These are phyloP conservation scores for Rhizopogon hawkerae DNA, from an alignment of 1,284 basidiomycete genomes.

Conservation along the genomic window DNA sequence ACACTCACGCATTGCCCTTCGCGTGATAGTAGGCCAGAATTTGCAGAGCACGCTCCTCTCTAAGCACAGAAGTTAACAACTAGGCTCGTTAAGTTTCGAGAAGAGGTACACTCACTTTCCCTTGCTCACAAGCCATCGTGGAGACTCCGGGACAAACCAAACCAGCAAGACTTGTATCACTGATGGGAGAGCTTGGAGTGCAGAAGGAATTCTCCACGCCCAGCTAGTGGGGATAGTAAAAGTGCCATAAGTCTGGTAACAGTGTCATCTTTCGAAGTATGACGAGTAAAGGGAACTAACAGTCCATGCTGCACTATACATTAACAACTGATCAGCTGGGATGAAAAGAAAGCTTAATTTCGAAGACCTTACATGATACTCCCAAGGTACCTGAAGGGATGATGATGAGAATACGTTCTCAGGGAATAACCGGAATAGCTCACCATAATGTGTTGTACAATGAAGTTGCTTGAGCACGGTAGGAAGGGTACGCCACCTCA, in stretches of 20 bases:
- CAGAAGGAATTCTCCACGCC: conserved; percentile 56
- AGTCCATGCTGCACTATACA: conserved; percentile 43
- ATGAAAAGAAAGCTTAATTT: not conserved
- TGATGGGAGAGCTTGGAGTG: conserved; percentile 52
- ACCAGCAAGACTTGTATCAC: conserved; percentile 45
- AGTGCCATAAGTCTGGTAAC: conserved; percentile 42
- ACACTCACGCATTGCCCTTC: conserved; percentile 39
- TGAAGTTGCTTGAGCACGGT: conserved; percentile 45
- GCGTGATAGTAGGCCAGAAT: conserved; percentile 50
- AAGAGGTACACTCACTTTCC: conserved; percentile 30
- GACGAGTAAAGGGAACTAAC: conserved; percentile 17
- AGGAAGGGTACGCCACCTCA: conserved; percentile 47
- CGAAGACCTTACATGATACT: conserved; percentile 35
- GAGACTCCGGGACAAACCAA: conserved; percentile 52
- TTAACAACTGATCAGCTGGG: not conserved
- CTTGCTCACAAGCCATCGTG: conserved; percentile 50
- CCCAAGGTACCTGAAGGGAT: conserved; percentile 27
- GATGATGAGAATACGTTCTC: not conserved
- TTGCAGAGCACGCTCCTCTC: conserved; percentile 28
- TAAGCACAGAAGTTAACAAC: not conserved
- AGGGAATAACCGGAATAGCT: conserved; percentile 7
- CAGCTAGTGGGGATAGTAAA: conserved; percentile 45
- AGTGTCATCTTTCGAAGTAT: not conserved
- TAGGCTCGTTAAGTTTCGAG: conserved; percentile 8
- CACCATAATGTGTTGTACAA: conserved; percentile 51